Evolutionary conservation across 768 basidiomycete genomes (phyloP), one percentile per base, ranked within the genome.

Genomic region (Hydnum rufescens): DNA sequence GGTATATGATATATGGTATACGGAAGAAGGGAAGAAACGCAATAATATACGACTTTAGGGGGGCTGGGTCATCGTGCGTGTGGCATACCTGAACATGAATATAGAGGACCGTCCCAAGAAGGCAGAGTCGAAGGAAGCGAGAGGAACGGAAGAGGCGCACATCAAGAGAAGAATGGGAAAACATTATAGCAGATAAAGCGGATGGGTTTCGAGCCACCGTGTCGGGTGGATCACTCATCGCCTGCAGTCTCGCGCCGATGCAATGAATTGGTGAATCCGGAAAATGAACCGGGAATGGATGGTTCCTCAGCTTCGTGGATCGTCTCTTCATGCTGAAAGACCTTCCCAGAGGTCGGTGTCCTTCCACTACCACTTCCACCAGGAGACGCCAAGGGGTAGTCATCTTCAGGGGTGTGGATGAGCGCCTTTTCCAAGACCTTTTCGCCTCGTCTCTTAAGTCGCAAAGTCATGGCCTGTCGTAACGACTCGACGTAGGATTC

Each of bases 401-500:
- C 44, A 6, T 6, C 52, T 4, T 53, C 46, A 49, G 48, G 49
- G 18, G n/a, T 51, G 8, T 16, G 8, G n/a, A 39, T 30, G 18
- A 80, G 63, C 3, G 78, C 77, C 46, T 68, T 68, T 61, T 82
- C 80, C 46, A 83, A 63, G 30, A 74, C 77, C 67, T 86, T 90
- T 66, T 96, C 87, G 29, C 92, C 92, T 51, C 88, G 76, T 64
- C 81, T 87, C 67, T 86, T 87, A 58, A 93, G 68, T 31, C 90
- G 78, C 42, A 93, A 71, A 5, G 71, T 69, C 80, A 90, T 92
- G 32, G 83, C 92, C 3, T 70, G 66, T 62, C 81, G 76, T 29
- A 99, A 72, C 4, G 89, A 85, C 57, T 93, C 89, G 52, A 93
- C 81, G 64, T 99, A 99, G 16, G 84, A 83, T 51, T 87, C 80